Evolutionary conservation across 495 filamentous ascomycete species (phyloP), one percentile per base, ranked within the genome.

Genomic region (Aspergillus saccharolyticus): DNA sequence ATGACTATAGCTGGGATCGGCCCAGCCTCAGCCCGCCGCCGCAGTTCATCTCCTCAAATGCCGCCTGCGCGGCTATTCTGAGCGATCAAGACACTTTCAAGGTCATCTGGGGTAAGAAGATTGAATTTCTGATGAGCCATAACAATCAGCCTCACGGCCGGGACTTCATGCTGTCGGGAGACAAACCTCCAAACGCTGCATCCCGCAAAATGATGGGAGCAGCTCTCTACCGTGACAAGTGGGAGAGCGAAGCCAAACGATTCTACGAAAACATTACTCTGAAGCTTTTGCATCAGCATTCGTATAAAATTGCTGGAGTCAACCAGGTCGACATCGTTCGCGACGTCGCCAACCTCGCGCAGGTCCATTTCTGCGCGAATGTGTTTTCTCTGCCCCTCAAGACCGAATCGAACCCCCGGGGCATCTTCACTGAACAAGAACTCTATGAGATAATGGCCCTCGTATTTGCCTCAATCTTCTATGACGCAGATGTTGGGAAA

Each of bases 371-470:
- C 65, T 78, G 77, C 57, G 74, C 84, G 8, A 80, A 79, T 45
- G 63, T 89, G 25, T 88, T 85, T 68, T 83, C 79, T 45, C 69
- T 89, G 8, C 83, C 87, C 1, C 57, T 89, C 33, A 85, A 83
- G 57, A 84, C 80, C 4, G 78, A 83, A 8, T 75, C 78, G n/a
- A 82, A 84, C 48, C 82, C 81, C 0, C 63, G 65, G 51, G 85
- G 82, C 21, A 63, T 81, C 8, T 83, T 86, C 58, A 78, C 76
- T 7, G 80, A 83, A 57, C 60, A 69, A 8, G 80, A 89, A 53
- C 64, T 90, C 14, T 88, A 88, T 65, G 62, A 76, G 25, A 70
- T 84, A 48, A 69, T 87, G 64, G 72, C 80, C 5, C 70, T 83
- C 43, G 75, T 89, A 42, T 86, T 84, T 62, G 77, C 77, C 19